Evolutionary conservation across 495 filamentous ascomycete species (phyloP).

Genomic region (Parathielavia hyrcaniae): DNA sequence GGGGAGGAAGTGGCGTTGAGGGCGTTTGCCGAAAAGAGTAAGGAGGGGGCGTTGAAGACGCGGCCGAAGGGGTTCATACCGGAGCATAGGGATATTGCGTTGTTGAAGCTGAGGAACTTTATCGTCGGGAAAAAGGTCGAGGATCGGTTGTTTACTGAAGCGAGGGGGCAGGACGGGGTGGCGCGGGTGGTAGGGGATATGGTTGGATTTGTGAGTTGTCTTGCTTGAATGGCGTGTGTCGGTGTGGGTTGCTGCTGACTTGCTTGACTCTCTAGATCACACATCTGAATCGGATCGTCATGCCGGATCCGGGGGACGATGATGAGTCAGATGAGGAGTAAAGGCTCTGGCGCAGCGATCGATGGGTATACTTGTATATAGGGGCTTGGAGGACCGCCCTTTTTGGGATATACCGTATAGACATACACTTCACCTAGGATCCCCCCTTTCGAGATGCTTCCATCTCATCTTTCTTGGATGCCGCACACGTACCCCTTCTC

Average conservation of each 20-base stretch:
- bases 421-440: neutral
- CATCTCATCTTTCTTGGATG: neutral
- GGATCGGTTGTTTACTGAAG: slow-evolving; percentile 46
- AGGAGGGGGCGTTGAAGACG: slow-evolving; percentile 69
- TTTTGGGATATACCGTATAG: neutral
- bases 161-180: slow-evolving; percentile 50
- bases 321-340: slow-evolving; percentile 27
- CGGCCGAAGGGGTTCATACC: slow-evolving; percentile 77
- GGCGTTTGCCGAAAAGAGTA: slow-evolving; percentile 62
- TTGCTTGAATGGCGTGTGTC: neutral
- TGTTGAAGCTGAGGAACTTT: slow-evolving; percentile 71
- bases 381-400: neutral
- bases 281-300: slow-evolving; percentile 25
- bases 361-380: slow-evolving; percentile 7
- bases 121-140: slow-evolving; percentile 59
- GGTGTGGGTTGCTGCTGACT: slow-evolving; percentile 18
- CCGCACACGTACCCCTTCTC: neutral
- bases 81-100: slow-evolving; percentile 65
- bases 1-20: slow-evolving; percentile 39
- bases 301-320: slow-evolving; percentile 50
- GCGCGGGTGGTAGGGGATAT: slow-evolving; percentile 39
- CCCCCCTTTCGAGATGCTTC: neutral
- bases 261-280: slow-evolving; percentile 13
- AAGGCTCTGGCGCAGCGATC: neutral
- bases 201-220: slow-evolving; percentile 57